Conservation (phyloP, 2,329 filamentous ascomycete genomes). For the Neurospora sp. region DNA sequence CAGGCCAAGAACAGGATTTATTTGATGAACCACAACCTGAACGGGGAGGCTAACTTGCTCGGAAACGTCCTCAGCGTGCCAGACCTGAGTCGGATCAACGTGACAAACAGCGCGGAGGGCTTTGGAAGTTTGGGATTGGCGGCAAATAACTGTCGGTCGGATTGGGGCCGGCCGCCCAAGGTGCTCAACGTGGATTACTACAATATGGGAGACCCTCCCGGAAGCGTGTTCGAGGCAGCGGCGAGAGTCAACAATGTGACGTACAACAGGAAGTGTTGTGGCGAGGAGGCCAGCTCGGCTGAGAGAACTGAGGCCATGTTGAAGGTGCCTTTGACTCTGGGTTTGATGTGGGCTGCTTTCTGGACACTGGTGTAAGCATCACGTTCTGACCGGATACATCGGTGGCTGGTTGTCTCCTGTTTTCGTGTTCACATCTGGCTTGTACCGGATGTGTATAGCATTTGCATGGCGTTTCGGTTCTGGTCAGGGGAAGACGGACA, state of each 20-base stretch:
- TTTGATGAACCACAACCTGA: conserved; percentile 86
- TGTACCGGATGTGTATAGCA: background rate
- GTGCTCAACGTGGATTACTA: conserved; percentile 82
- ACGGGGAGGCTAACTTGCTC: conserved; percentile 62
- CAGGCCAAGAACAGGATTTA: conserved; percentile 58
- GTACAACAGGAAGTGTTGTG: conserved; percentile 52
- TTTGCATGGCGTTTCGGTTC: conserved; percentile 12
- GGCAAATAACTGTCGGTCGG: conserved; percentile 48
- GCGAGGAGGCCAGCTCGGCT: conserved; percentile 33
- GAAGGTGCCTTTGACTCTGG: conserved; percentile 4
- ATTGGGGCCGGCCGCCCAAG: conserved; percentile 63
- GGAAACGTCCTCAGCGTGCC: conserved; percentile 59
- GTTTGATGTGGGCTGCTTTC: conserved; percentile 6
- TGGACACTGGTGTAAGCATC: conserved; percentile 11
- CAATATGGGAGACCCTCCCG: conserved; percentile 55
- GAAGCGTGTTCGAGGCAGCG: conserved; percentile 69
- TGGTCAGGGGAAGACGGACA: background rate
- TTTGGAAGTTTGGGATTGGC: conserved; percentile 56
- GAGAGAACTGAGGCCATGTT: conserved; percentile 35
- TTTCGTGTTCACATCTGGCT: background rate
- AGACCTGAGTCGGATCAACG: conserved; percentile 57
- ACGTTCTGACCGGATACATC: background rate
- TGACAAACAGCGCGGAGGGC: conserved; percentile 60
- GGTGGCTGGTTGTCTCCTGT: background rate
- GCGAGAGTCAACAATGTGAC: conserved; percentile 63